A percentile compares a stretch with the other conserved stretches of the same genome.
Conservation (phyloP, 2,329 filamentous ascomycete species). For the Fusarium globosum region DNA sequence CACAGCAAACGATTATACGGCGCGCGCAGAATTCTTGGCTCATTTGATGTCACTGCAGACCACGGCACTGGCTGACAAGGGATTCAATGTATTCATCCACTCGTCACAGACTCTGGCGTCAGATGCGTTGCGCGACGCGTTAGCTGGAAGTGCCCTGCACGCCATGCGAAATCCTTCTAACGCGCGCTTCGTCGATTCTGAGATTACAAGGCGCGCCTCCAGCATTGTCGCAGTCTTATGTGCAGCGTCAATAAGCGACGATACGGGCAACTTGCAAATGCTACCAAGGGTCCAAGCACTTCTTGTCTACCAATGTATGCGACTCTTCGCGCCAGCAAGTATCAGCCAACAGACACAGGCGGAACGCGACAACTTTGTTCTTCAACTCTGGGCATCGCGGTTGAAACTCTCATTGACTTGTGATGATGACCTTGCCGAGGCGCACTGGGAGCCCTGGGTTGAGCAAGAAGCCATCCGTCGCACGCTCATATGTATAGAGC, state of each 20-base stretch:
- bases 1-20: not conserved
- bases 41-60: not conserved
- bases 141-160: not conserved
- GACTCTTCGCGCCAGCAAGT: not conserved
- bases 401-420: accelerated
- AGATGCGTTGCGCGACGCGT: not conserved
- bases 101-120: not conserved
- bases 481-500: not conserved
- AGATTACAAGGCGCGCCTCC: not conserved
- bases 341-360: slow-evolving; percentile 1
- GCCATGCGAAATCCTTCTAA: not conserved
- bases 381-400: not conserved
- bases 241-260: not conserved
- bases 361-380: not conserved
- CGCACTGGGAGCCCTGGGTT: not conserved
- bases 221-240: not conserved
- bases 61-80: not conserved
- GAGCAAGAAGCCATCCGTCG: not conserved
- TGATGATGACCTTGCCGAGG: accelerated
- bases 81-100: not conserved
- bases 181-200: not conserved
- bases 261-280: accelerated
- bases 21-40: not conserved
- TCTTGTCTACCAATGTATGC: not conserved
- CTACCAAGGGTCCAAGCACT: not conserved